These are phyloP conservation scores for Pyrus bretschneideri DNA, from an alignment of 306 rosid genomes.

Conservation along the genomic window DNA sequence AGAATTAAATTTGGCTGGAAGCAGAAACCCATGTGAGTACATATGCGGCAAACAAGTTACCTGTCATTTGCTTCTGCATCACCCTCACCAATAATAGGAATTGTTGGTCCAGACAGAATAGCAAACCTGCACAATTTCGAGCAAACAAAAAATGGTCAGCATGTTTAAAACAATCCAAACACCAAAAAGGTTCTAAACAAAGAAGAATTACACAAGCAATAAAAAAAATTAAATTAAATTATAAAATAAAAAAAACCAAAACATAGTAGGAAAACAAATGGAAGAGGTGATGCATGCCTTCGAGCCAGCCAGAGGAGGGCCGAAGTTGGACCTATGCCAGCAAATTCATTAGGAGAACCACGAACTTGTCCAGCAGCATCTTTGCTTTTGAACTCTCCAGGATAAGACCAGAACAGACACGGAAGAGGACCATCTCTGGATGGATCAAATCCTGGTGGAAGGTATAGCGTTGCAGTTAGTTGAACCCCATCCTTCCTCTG, in stretches of 20 bases:
- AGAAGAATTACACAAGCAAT: neutral
- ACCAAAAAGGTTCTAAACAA: slow-evolving; percentile 2
- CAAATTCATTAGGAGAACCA: slow-evolving; percentile 97
- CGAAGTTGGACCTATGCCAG: slow-evolving; percentile 93
- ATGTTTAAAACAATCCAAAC: slow-evolving; percentile 9
- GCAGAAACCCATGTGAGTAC: slow-evolving; percentile 7
- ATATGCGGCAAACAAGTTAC: slow-evolving; percentile 31
- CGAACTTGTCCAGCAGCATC: slow-evolving; percentile 99
- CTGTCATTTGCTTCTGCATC: slow-evolving; percentile 91
- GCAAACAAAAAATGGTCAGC: slow-evolving; percentile 27
- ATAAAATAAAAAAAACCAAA: slow-evolving; percentile 1
- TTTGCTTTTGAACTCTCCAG: slow-evolving; percentile 98
- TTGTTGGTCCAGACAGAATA: slow-evolving; percentile 90
- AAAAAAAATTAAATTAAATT: no score
- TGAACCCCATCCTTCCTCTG: slow-evolving; percentile 98
- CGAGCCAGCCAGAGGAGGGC: slow-evolving; percentile 96
- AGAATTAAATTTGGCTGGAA: neutral
- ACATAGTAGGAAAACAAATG: slow-evolving; percentile 12
- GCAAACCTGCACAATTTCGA: slow-evolving; percentile 68
- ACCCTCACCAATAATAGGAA: slow-evolving; percentile 97
- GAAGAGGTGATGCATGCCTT: slow-evolving; percentile 44
- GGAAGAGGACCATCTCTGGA: slow-evolving; percentile 92
- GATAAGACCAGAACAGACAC: slow-evolving; percentile 95
- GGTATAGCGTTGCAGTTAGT: slow-evolving; percentile 88
- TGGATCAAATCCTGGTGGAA: slow-evolving; percentile 90